phyloP scores from a whole-genome alignment of 805 yeast species.

The Kuraishia floccosa region DNA sequence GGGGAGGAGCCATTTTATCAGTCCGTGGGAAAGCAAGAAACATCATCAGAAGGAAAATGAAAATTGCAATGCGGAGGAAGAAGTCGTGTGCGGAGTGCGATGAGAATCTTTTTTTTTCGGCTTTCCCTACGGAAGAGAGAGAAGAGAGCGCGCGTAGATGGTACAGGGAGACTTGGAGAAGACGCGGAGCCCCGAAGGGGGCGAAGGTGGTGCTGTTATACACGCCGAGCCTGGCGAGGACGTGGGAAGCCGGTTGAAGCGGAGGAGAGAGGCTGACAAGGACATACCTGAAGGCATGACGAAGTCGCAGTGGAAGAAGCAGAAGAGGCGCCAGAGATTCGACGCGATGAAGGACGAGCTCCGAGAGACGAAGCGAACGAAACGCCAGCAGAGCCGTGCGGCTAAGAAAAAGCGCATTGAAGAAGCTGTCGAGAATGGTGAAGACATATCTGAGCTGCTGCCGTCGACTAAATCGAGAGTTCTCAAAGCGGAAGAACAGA shows the following conservation, averaged over 20 bases:
- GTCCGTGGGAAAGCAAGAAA: too few species aligned
- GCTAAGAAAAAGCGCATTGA: slow-evolving; percentile 16
- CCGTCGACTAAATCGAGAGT: slow-evolving; percentile 13
- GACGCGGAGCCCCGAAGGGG: not conserved
- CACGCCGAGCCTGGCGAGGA: slow-evolving; percentile 8
- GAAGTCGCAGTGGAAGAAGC: slow-evolving; percentile 73
- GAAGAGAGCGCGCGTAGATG: too few species aligned
- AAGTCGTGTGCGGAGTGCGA: too few species aligned
- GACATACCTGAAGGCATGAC: slow-evolving; percentile 84
- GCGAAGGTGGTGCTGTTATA: not conserved
- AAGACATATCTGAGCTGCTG: slow-evolving; percentile 22
- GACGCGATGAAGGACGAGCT: slow-evolving; percentile 61
- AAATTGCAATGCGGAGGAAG: not conserved
- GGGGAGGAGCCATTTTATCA: slow-evolving; percentile 42
- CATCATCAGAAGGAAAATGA: not conserved
- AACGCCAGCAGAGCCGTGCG: slow-evolving; percentile 31
- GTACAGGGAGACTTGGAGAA: not conserved
- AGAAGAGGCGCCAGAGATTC: slow-evolving; percentile 36
- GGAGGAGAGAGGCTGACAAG: slow-evolving; percentile 18
- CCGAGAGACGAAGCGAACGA: slow-evolving; percentile 39
- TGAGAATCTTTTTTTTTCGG: too few species aligned
- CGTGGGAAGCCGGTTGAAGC: slow-evolving; percentile 42
- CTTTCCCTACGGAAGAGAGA: too few species aligned
- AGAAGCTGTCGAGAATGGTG: slow-evolving; percentile 25
- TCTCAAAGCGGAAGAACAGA: slow-evolving; percentile 32